phyloP scores from a whole-genome alignment of 2,329 filamentous ascomycete genomes.

The Fusarium nelsonii region DNA sequence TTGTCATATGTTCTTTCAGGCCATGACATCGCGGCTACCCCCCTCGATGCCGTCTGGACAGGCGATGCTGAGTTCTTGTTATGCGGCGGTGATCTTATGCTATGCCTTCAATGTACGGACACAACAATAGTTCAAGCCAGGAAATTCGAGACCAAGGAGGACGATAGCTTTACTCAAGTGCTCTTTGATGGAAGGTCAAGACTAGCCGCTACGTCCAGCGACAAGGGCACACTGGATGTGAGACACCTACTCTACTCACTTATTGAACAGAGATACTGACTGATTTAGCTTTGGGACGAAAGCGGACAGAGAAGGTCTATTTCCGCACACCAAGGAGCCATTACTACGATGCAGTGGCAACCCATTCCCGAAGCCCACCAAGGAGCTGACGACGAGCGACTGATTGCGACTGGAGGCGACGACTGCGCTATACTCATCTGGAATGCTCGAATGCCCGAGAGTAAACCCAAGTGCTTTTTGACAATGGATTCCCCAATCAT shows the following conservation, averaged over 20 bases:
- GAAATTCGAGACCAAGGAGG: constrained; percentile 65
- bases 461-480: constrained; percentile 69
- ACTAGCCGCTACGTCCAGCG: constrained; percentile 69
- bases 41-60: constrained; percentile 71
- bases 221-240: constrained; percentile 71
- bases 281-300: constrained; percentile 65
- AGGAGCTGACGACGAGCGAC: constrained; percentile 61
- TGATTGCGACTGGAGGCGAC: constrained; percentile 72
- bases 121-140: constrained; percentile 60
- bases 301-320: constrained; percentile 67
- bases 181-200: constrained; percentile 67
- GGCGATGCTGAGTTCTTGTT: constrained; percentile 69
- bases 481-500: constrained; percentile 71
- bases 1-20: constrained; percentile 62
- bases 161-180: constrained; percentile 67
- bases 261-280: constrained; percentile 32
- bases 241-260: constrained; percentile 47
- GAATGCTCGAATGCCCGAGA: constrained; percentile 68
- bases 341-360: constrained; percentile 72
- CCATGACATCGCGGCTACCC: constrained; percentile 64
- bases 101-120: constrained; percentile 62
- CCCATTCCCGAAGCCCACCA: constrained; percentile 59
- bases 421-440: constrained; percentile 73
- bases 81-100: constrained; percentile 67
- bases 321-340: constrained; percentile 68